A percentile compares a stretch with the other conserved stretches of the same genome.
Conservation (phyloP, 2,329 filamentous ascomycete species). For the Ophiostoma australiae region DNA sequence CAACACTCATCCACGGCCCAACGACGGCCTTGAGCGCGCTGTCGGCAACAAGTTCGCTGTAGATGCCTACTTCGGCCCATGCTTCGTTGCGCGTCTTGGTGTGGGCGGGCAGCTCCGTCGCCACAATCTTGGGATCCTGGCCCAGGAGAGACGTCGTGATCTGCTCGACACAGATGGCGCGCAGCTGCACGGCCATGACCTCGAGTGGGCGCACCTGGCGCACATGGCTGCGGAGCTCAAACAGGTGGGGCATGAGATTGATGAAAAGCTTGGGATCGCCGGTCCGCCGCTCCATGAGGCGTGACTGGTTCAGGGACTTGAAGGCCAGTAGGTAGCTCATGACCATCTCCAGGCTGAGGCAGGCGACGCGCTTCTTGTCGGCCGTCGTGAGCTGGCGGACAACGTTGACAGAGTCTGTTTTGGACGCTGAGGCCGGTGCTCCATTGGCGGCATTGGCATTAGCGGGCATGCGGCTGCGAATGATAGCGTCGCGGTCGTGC, state of each 20-base stretch:
- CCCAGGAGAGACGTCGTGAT: slow-evolving; percentile 31
- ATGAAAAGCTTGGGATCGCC: slow-evolving; percentile 42
- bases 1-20: slow-evolving; percentile 43
- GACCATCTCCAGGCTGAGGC: slow-evolving; percentile 46
- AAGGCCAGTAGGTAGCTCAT: slow-evolving; percentile 52
- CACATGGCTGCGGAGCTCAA: slow-evolving; percentile 40
- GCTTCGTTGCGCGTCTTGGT: slow-evolving; percentile 31
- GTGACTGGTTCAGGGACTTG: slow-evolving; percentile 44
- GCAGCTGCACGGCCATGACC: slow-evolving; percentile 42
- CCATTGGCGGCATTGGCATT: slow-evolving; percentile 20
- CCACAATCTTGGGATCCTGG: slow-evolving; percentile 34
- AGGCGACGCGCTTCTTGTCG: slow-evolving; percentile 40
- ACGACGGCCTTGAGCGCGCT: slow-evolving; percentile 31
- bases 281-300: slow-evolving; percentile 42
- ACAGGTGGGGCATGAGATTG: slow-evolving; percentile 43
- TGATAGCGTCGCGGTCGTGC: slow-evolving; percentile 49
- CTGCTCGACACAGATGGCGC: slow-evolving; percentile 44
- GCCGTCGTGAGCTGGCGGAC: slow-evolving; percentile 28
- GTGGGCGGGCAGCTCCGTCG: slow-evolving; percentile 31
- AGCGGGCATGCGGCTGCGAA: slow-evolving; percentile 28
- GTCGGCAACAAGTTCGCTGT: slow-evolving; percentile 33
- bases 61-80: slow-evolving; percentile 33
- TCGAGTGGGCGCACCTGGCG: slow-evolving; percentile 36
- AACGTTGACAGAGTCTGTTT: slow-evolving; percentile 24
- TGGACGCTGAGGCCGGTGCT: slow-evolving; percentile 15